Conservation (phyloP, 1,284 basidiomycete genomes). For the Ceratobasidium sp. region DNA sequence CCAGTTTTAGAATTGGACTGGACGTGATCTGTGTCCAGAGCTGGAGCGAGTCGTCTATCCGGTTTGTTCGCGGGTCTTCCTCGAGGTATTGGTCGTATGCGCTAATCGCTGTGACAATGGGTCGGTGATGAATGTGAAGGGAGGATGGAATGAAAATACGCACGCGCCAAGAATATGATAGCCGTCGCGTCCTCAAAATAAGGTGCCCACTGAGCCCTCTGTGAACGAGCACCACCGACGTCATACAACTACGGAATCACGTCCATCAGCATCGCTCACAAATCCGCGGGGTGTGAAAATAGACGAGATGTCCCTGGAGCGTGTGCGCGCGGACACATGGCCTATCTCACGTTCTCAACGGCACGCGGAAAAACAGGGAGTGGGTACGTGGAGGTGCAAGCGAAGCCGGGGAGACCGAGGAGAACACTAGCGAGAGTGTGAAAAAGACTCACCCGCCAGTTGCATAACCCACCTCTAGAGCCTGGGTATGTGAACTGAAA, state of each 20-base stretch:
- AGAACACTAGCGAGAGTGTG: background rate
- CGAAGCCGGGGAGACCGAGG: constrained; percentile 16
- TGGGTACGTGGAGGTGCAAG: background rate
- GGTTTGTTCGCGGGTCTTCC: constrained; percentile 75
- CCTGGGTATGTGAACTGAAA: constrained; percentile 53
- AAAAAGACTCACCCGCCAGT: constrained; percentile 25
- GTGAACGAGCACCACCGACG: constrained; percentile 71
- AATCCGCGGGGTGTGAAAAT: constrained; percentile 1
- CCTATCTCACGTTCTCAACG: background rate
- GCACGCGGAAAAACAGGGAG: background rate
- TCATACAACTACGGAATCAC: constrained; percentile 72
- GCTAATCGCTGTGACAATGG: constrained; percentile 60
- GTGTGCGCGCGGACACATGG: background rate
- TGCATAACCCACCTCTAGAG: constrained; percentile 11
- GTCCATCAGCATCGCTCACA: constrained; percentile 60
- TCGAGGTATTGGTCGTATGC: constrained; percentile 86
- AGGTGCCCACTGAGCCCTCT: constrained; percentile 80
- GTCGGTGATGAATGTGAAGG: background rate
- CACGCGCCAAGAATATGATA: constrained; percentile 78
- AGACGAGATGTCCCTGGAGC: constrained; percentile 18
- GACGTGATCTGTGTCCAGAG: constrained; percentile 75
- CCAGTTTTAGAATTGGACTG: constrained; percentile 72
- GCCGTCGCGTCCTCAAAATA: constrained; percentile 84
- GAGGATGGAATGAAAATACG: background rate
- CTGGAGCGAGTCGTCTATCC: constrained; percentile 79